Base-by-base conservation (phyloP, 2,329 filamentous ascomycete species). In the Aspergillus versicolor region DNA sequence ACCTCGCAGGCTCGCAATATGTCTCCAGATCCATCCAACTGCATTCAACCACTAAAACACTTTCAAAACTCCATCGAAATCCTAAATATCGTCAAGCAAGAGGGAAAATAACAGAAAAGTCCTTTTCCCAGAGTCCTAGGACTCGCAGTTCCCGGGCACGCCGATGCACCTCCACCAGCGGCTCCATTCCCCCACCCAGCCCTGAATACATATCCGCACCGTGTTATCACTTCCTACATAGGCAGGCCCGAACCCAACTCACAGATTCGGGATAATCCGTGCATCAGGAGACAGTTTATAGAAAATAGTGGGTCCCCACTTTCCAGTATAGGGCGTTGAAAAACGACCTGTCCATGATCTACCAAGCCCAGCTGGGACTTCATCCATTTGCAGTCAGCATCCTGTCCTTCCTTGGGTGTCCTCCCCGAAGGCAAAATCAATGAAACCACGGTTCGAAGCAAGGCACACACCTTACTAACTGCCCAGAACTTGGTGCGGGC, bases 341-440 rank as follows among this genome's bases (percentile, higher is more conserved):
- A 52, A 38, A 22, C 40, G 50, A 52, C 50, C 21, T 38, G 38
- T 52, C 50, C 38, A 19, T 38, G 50, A 52, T 52, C 41, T 38
- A 45, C 42, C 27, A 17, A 15, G 9, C n/a, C n/a, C n/a, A 30
- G 9, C 30, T 12, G 21, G 34, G 34, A 15, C 3, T 30, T 30
- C 27, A 30, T 30, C 9, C 27, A 30, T 30, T 9, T 30, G 27
- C 27, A 30, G 9, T 30, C 27, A 30, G 9, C 3, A 4, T 21
- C 21, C 21, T 21, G 21, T 30, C 4, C 27, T 30, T 30, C 27
- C 27, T 11, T 30, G 9, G 27, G 27, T 30, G 9, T 11, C 27
- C 27, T 30, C 27, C 9, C 27, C 27, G 27, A 9, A 30, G 27
- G 27, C 8, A 30, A 30, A 30, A 30, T 30, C 27, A 30, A 30